Base-by-base conservation (phyloP, 1,284 basidiomycete species). In the Trichosporon ovoides region DNA sequence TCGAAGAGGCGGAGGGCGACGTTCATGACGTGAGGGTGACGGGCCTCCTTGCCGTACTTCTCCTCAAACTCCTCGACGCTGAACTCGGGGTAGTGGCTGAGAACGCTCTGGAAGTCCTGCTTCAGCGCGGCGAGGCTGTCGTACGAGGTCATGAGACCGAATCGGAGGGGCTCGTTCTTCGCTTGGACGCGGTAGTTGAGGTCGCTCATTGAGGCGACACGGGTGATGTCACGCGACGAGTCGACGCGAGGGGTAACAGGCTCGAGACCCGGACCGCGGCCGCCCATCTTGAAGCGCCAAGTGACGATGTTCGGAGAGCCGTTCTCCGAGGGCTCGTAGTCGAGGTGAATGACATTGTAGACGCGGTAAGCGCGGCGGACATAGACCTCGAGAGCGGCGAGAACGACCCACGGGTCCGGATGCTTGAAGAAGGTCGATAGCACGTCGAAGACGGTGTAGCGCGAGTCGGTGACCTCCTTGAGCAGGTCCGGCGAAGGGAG, bases 391-490 rank as follows among this genome's bases (percentile, higher is more conserved):
- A 98, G 85, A 10, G 96, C 87, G 71, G 95, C 96, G 49, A 96
- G 84, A 24, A 86, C 84, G 61, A 98, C 84, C 82, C 87, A 87
- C 52, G 86, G 83, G 68, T 97, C 91, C 34, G 82, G 76, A 73
- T 93, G 88, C 63, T 85, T 86, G 83, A 98, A 98, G 84, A 99
- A 99, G 13, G 89, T 84, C 16, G 93, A 91, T 58, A 99, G 83
- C 12, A 99, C 96, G 72, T 99, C 95, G 77, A 89, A 99, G 33
- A 98, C 94, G 20, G 91, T 95, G 80, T 94, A 96, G 59, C 91
- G 85, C 28, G 93, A 97, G 79, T 99, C 96, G 65, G 89, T 91
- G 48, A 98, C 84, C 79, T 98, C 96, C 70, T 87, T 87, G 67
- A 99, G 82, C 33, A 92, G 83, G 59, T 97, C 92, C 24, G 85